Base-by-base conservation (phyloP, 805 yeast species). In the Ogataea dorogensis region DNA sequence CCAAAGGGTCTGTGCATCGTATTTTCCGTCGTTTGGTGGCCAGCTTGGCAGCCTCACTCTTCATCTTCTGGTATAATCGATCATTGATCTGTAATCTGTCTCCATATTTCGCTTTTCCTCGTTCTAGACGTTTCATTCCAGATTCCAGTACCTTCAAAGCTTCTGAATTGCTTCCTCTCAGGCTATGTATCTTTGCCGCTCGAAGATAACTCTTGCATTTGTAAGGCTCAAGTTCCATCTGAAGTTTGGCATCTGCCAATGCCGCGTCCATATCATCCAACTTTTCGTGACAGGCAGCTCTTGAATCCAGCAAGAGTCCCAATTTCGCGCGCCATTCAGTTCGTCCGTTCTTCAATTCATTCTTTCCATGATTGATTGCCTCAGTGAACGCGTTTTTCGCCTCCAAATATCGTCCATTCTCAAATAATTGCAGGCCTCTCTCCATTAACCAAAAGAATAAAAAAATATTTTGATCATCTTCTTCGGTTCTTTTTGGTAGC, bases 171-270 rank as follows among this genome's bases (percentile, higher is more conserved):
- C 58, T 47, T 1, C 56, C 55, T 24, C 50, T 36, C 7, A 40
- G 34, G 16, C 42, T 10, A 15, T 61, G 48, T 3, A 71, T 42
- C 45, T 72, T 74, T 2, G 68, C 65, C 3, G 56, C 51, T 22
- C 80, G 47, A 23, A 75, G 53, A 43, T 73, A 73, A 1, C 76
- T 77, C 49, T 71, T 73, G 50, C 75, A 70, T 12, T 70, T 61
- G 17, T 66, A 46, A 0, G 77, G 77, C 22, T 71, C 74, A 3
- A 61, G 13, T 10, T 42, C 40, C 3, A 68, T 48, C 27, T 70
- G 44, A 22, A 36, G 44, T 19, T 56, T 46, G 0, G 70, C 70
- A 37, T 72, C 77, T 17, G 43, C 40, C 18, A 64, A 53, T 0
- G 77, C 72, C 7, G 46, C 43, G 0, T 47, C 50, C 4, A 54